Evolutionary conservation across 345 rosid species (phyloP).

Genomic region (Carallia brachiata): DNA sequence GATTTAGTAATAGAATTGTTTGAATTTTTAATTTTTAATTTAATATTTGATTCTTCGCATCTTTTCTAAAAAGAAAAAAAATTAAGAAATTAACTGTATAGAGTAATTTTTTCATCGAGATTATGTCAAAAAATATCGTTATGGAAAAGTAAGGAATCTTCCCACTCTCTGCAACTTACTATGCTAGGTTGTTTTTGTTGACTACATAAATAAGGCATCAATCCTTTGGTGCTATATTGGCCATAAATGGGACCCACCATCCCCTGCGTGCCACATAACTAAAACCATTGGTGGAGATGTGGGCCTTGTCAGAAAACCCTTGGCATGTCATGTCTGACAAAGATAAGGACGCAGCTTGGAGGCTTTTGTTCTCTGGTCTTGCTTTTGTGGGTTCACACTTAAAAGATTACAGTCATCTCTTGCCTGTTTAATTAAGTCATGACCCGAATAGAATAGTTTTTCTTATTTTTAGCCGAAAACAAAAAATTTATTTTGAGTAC

Average conservation of each 20-base stretch:
- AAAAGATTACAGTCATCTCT: background rate
- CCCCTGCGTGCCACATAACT: slow-evolving; percentile 38
- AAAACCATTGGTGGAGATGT: slow-evolving; percentile 31
- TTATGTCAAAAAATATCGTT: too few species aligned
- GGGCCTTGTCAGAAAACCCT: slow-evolving; percentile 10
- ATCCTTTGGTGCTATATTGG: slow-evolving; percentile 5
- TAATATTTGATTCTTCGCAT: too few species aligned
- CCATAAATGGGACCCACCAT: slow-evolving; percentile 20
- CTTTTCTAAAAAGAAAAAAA: too few species aligned
- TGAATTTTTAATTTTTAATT: too few species aligned
- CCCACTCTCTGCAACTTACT: background rate
- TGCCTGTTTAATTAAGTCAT: background rate
- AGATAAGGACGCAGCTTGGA: too few species aligned
- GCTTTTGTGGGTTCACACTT: background rate
- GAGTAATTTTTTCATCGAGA: too few species aligned
- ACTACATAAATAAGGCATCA: slow-evolving; percentile 7
- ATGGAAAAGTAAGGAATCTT: background rate
- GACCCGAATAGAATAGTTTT: too few species aligned
- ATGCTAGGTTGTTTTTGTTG: slow-evolving; percentile 42
- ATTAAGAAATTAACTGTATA: too few species aligned
- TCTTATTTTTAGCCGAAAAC: too few species aligned
- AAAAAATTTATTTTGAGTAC: too few species aligned
- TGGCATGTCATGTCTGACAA: too few species aligned
- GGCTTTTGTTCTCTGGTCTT: background rate
- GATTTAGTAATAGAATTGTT: too few species aligned